Evolutionary conservation across 2,329 filamentous ascomycete genomes (phyloP).

Genomic region (Exophiala alcalophila): DNA sequence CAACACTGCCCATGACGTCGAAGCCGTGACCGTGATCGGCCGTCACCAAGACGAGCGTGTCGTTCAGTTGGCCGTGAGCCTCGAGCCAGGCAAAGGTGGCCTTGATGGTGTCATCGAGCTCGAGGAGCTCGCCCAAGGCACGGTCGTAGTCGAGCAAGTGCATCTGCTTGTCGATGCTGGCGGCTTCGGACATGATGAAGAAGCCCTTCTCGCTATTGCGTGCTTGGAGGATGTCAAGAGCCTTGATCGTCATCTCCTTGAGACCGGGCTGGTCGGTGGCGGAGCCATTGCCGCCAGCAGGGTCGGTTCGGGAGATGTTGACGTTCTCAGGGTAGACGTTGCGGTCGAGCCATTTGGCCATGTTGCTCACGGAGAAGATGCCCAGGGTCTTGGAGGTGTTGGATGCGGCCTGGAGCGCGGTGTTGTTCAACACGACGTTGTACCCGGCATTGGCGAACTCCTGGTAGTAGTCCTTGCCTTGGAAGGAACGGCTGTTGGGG

Average conservation of each 20-base stretch:
- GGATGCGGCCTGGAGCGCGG: constrained; percentile 58
- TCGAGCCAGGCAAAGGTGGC: constrained; percentile 70
- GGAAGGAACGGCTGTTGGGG: constrained; percentile 61
- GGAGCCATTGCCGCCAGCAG: constrained; percentile 60
- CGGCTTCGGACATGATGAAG: constrained; percentile 85
- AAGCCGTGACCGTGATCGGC: constrained; percentile 91
- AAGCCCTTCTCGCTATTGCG: constrained; percentile 68
- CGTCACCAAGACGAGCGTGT: constrained; percentile 76
- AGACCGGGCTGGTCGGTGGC: constrained; percentile 76
- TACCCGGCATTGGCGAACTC: constrained; percentile 72
- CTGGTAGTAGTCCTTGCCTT: constrained; percentile 68
- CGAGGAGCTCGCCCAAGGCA: constrained; percentile 77
- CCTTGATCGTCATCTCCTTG: constrained; percentile 87
- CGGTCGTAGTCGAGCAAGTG: constrained; percentile 81
- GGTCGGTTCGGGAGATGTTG: constrained; percentile 63
- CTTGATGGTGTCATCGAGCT: constrained; percentile 78
- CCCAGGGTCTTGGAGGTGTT: constrained; percentile 66
- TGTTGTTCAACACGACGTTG: constrained; percentile 70
- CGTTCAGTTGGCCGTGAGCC: constrained; percentile 63
- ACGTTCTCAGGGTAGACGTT: constrained; percentile 68
- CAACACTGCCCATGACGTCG: constrained; percentile 77
- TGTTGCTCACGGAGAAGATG: constrained; percentile 70
- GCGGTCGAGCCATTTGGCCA: constrained; percentile 83
- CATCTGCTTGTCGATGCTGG: constrained; percentile 88
- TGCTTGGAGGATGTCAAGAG: constrained; percentile 71